Evolutionary conservation across 2,329 filamentous ascomycete genomes (phyloP), one percentile per base, ranked within the genome.

Genomic region (Claviceps citrina): DNA sequence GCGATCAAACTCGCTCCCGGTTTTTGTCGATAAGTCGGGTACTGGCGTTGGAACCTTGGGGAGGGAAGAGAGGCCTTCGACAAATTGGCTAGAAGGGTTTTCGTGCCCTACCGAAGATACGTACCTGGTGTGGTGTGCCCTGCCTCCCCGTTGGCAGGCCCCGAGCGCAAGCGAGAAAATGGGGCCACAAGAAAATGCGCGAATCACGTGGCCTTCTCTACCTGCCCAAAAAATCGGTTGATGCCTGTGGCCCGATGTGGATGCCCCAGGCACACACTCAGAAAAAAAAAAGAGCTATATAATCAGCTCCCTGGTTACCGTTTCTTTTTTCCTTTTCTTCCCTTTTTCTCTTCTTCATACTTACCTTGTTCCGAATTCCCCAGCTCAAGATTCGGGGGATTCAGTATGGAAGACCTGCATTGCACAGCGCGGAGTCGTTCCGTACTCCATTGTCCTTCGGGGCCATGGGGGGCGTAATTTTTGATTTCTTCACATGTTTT

Each of bases 401-500:
- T 58, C 58, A 68, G 60, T 53, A 49, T 54, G 60, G 62, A 57
- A 62, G 59, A 60, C 65, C 67, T 70, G 66, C 67, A 70, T 70
- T 68, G 67, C 66, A 71, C 67, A 66, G 51, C 66, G 67, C 62
- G 67, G 67, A 59, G 64, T 66, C 59, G 53, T 55, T 61, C 59
- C 53, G 54, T 51, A 41, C 60, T 68, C 59, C 58, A 68, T 67
- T 69, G 65, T 63, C 64, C 64, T 69, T 69, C 63, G 66, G 64
- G 65, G 64, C 65, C 66, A 65, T 68, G 59, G 63, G 59, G 57
- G 60, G 62, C 60, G 65, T 36, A 70, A 70, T 70, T 70, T 70
- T 70, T 69, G 65, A 62, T 70, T 53, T 63, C 40, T 13, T 18
- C 5, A 5, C 22, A 6, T 20, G 49, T 66, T 69, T 69, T 69